phyloP scores from a whole-genome alignment of 306 rosid genomes.

The Datisca glomerata region DNA sequence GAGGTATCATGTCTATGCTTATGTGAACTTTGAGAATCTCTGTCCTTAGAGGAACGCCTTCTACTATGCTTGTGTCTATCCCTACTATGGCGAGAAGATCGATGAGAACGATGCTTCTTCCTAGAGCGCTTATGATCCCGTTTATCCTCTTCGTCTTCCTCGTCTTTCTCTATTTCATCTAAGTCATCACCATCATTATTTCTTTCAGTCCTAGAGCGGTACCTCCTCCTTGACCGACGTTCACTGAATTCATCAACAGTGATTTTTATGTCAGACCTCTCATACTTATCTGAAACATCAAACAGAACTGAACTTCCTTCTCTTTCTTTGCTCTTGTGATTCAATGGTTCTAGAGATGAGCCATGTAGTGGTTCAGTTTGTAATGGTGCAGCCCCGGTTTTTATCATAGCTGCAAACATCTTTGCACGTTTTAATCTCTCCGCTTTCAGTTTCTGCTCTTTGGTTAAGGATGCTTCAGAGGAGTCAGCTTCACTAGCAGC shows the following conservation, averaged over 20 bases:
- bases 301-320: slow-evolving; percentile 60
- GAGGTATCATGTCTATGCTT: slow-evolving; percentile 22
- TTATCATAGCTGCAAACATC: slow-evolving; percentile 75
- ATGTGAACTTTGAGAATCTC: slow-evolving; percentile 8
- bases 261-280: slow-evolving; percentile 23
- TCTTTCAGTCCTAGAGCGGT: slow-evolving; percentile 40
- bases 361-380: slow-evolving; percentile 31
- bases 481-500: slow-evolving; percentile 71
- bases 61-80: slow-evolving; percentile 46
- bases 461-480: slow-evolving; percentile 65
- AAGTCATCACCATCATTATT: slow-evolving; percentile 9
- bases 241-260: slow-evolving; percentile 26
- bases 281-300: slow-evolving; percentile 29
- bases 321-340: slow-evolving; percentile 41
- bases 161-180: slow-evolving; percentile 10
- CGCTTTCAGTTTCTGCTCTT: slow-evolving; percentile 65
- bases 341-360: slow-evolving; percentile 47
- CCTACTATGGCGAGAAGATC: slow-evolving; percentile 32
- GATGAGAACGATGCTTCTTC: slow-evolving; percentile 42
- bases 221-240: slow-evolving; percentile 42
- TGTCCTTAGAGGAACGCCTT: slow-evolving; percentile 42
- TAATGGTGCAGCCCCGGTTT: slow-evolving; percentile 38
- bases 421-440: slow-evolving; percentile 88
- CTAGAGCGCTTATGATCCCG: slow-evolving; percentile 36
- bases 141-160: slow-evolving; percentile 21